Percentiles rank a stretch among this genome's conserved stretches.
Conservation (phyloP, 768 basidiomycete species). For the Erythrobasidium yunnanense region DNA sequence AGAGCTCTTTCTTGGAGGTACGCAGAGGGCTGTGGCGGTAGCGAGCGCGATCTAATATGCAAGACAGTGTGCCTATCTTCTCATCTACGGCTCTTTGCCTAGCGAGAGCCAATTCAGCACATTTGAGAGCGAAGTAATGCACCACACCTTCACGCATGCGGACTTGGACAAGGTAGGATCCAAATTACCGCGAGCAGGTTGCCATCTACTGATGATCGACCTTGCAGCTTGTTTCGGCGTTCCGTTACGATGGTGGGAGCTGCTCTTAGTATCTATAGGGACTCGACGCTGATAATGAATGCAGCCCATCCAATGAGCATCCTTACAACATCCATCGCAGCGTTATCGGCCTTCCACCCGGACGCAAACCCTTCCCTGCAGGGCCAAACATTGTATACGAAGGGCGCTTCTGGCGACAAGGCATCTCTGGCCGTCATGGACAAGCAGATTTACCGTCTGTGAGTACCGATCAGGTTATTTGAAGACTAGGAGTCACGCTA, state of each 20-base stretch:
- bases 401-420: conserved; percentile 11
- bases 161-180: conserved; percentile 18
- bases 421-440: conserved; percentile 60
- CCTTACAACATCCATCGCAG: conserved; percentile 72
- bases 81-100: conserved; percentile 74
- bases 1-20: conserved; percentile 19
- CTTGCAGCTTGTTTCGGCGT: conserved; percentile 14
- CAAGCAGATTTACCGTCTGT: conserved; percentile 44
- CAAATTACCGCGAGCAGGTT: neutral
- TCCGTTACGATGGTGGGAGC: conserved; percentile 3
- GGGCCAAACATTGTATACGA: conserved; percentile 47
- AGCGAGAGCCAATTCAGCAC: conserved; percentile 50
- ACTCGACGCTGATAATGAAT: conserved; percentile 52
- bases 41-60: conserved; percentile 57
- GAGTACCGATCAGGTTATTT: conserved; percentile 72
- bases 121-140: conserved; percentile 67
- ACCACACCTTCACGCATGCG: conserved; percentile 48
- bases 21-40: too few species aligned
- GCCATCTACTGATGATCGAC: neutral
- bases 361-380: conserved; percentile 67
- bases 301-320: conserved; percentile 89
- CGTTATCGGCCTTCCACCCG: conserved; percentile 50
- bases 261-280: neutral
- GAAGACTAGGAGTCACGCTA: conserved; percentile 55
- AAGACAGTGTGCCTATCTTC: conserved; percentile 56